A percentile compares a stretch with the other conserved stretches of the same genome.
Conservation (phyloP, 129 eudicot genomes). For the Flaveria linearis region DNA sequence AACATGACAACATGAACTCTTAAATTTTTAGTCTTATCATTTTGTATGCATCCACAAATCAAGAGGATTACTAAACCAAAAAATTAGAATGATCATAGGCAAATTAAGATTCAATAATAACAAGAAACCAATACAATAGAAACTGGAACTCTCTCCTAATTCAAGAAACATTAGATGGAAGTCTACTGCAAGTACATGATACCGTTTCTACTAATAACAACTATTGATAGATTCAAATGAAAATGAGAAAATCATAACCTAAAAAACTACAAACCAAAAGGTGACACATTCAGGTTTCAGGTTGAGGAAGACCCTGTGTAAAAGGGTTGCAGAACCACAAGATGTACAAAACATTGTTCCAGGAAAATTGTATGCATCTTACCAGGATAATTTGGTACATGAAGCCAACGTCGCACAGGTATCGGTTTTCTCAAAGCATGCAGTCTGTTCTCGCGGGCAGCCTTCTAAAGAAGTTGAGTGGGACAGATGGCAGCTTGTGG, state of each 20-base stretch:
- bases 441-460: slow-evolving; percentile 69
- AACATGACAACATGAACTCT: background rate
- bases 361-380: slow-evolving; percentile 32
- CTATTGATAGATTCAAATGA: slow-evolving; percentile 33
- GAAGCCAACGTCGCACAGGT: background rate
- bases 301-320: slow-evolving; percentile 26
- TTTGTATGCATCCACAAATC: slow-evolving; percentile 18
- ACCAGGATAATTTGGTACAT: slow-evolving; percentile 25
- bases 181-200: slow-evolving; percentile 31
- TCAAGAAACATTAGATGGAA: slow-evolving; percentile 32
- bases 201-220: slow-evolving; percentile 37
- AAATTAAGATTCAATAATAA: slow-evolving; percentile 10
- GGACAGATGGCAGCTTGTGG: slow-evolving; percentile 59
- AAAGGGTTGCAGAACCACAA: slow-evolving; percentile 34
- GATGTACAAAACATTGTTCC: slow-evolving; percentile 34
- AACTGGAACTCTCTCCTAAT: slow-evolving; percentile 24
- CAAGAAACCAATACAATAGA: slow-evolving; percentile 13
- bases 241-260: slow-evolving; percentile 38
- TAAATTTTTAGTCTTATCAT: background rate
- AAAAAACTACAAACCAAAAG: slow-evolving; percentile 32
- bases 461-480: slow-evolving; percentile 64
- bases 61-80: background rate
- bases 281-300: slow-evolving; percentile 24
- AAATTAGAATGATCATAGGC: background rate
- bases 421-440: slow-evolving; percentile 48